Evolutionary conservation across 768 basidiomycete genomes (phyloP), one percentile per base, ranked within the genome.

Genomic region (Obba rivulosa): DNA sequence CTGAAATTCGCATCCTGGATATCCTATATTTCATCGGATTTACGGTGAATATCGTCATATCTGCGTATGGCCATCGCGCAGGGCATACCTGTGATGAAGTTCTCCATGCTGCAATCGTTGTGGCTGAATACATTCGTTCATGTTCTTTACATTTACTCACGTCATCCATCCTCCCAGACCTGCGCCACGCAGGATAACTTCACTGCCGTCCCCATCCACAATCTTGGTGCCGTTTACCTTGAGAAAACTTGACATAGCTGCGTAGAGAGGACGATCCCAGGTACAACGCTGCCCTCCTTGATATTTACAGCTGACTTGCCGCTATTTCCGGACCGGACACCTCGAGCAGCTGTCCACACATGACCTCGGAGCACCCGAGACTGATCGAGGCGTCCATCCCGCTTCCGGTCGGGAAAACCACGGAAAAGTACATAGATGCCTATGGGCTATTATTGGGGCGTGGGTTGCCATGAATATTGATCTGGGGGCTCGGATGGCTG

Each of bases 161-260:
- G 83, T 87, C 83, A 90, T 85, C 86, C 87, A 88, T 60, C 87
- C 86, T 52, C 86, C 87, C 18, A 89, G 68, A n/a, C 86, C 85
- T 46, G 86, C 86, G 18, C 87, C 87, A 39, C 81, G 70, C 45
- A 86, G 71, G 49, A 83, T 70, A 50, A 84, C 69, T 54, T 81
- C 74, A 17, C 79, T 70, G 34, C 74, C 79, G 34, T 76, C 62
- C 43, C 34, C 39, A 16, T 28, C 14, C n/a, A 43, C 4, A 21
- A n/a, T 11, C 28, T 2, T 38, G n/a, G 36, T 79, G 36, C 81
- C 83, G 49, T 72, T 69, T 13, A 42, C 13, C 10, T n/a, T 23
- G 11, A n/a, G 28, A 13, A 75, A 72, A 50, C 77, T 75, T 69
- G 76, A 74, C 58, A 51, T 66, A 25, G 34, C 24, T 17, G 34